phyloP scores from a whole-genome alignment of 2,329 filamentous ascomycete species.

The Aspergillus bombycis region DNA sequence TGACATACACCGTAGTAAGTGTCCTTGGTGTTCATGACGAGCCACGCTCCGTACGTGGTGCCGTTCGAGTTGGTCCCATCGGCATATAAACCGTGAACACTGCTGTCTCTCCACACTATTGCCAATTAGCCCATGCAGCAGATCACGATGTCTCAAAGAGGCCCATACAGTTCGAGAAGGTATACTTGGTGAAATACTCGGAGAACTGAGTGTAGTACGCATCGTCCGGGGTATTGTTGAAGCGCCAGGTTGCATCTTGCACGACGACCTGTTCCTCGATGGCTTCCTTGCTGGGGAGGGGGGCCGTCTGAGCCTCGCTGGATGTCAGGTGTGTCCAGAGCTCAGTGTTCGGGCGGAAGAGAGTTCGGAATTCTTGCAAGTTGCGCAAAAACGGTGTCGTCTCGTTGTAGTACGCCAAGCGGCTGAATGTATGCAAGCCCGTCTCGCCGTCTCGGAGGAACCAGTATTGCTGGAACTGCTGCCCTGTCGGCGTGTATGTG shows the following conservation, averaged over 20 bases:
- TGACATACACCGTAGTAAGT: slow-evolving; percentile 32
- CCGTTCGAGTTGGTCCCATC: slow-evolving; percentile 55
- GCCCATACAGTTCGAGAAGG: slow-evolving; percentile 54
- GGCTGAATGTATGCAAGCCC: slow-evolving; percentile 63
- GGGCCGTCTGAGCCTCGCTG: slow-evolving; percentile 59
- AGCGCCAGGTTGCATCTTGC: slow-evolving; percentile 67
- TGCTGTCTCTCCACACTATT: slow-evolving; percentile 57
- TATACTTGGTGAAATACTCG: slow-evolving; percentile 70
- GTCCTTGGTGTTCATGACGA: slow-evolving; percentile 64
- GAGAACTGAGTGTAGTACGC: slow-evolving; percentile 59
- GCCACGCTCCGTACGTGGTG: slow-evolving; percentile 62
- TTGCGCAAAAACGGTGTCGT: slow-evolving; percentile 60
- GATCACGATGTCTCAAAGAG: not conserved
- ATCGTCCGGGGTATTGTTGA: slow-evolving; percentile 58
- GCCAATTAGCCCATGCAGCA: not conserved
- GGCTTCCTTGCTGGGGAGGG: slow-evolving; percentile 47
- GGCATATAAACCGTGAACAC: slow-evolving; percentile 59
- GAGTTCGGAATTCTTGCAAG: slow-evolving; percentile 63
- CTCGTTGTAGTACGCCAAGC: slow-evolving; percentile 63
- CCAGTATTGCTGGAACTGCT: slow-evolving; percentile 66
- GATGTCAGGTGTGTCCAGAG: slow-evolving; percentile 67
- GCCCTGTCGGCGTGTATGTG: slow-evolving; percentile 60
- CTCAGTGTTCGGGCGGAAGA: slow-evolving; percentile 62
- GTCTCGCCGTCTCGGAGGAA: slow-evolving; percentile 66
- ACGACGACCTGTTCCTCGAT: slow-evolving; percentile 53